Evolutionary conservation across 345 rosid genomes (phyloP).

Genomic region (Jatropha curcas): DNA sequence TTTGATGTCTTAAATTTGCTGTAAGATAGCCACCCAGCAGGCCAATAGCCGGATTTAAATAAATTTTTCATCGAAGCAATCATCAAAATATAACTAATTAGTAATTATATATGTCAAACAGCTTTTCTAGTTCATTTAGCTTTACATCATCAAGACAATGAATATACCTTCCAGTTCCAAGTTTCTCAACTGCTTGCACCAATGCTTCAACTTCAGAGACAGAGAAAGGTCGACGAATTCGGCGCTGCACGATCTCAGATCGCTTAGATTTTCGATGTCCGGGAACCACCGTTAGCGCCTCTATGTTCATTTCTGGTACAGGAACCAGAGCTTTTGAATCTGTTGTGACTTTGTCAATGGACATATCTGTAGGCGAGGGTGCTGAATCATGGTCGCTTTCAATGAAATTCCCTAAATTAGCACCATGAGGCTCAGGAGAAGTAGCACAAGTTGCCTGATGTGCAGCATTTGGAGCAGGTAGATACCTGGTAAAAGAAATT

Average conservation of each 20-base stretch:
- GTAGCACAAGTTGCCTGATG: conserved; percentile 36
- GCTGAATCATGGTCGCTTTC: conserved; percentile 89
- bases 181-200: conserved; percentile 96
- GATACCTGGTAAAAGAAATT: conserved; percentile 45
- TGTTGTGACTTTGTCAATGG: conserved; percentile 44
- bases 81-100: not conserved
- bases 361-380: conserved; percentile 54
- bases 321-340: conserved; percentile 75
- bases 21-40: not conserved
- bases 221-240: conserved; percentile 98
- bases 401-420: conserved; percentile 46
- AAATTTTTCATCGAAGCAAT: not conserved
- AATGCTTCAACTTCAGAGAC: conserved; percentile 95
- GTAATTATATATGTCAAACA: not conserved
- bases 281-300: conserved; percentile 58
- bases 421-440: conserved; percentile 35
- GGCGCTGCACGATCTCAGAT: conserved; percentile 79
- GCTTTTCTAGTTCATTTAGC: not conserved
- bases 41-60: not conserved
- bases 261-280: conserved; percentile 72
- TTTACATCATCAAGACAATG: not conserved
- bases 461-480: conserved; percentile 25
- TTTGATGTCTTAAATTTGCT: not conserved
- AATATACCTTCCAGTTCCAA: conserved; percentile 94
- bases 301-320: conserved; percentile 57